Conservation (phyloP, 345 rosid genomes). For the Chamaenerion angustifolium region DNA sequence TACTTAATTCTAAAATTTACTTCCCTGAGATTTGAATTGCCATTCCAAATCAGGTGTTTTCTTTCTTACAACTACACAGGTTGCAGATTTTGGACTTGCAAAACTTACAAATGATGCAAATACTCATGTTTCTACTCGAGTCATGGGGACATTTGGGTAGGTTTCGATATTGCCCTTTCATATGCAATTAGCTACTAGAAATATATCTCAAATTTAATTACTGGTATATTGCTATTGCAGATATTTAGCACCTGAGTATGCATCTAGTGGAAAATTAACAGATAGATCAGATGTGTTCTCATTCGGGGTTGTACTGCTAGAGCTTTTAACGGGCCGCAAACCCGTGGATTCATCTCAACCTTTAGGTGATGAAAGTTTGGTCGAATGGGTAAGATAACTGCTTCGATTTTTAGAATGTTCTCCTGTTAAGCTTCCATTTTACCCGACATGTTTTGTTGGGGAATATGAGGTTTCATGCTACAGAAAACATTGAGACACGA, state of each 20-base stretch:
- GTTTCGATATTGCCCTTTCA: constrained; percentile 9
- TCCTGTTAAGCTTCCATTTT: not conserved
- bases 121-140: constrained; percentile 97
- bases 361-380: constrained; percentile 89
- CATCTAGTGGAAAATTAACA: constrained; percentile 86
- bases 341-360: constrained; percentile 76
- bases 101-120: constrained; percentile 63
- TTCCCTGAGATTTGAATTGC: not conserved
- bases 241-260: constrained; percentile 95
- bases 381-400: constrained; percentile 69
- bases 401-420: not conserved
- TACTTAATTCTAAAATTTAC: not conserved
- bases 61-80: constrained; percentile 30
- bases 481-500: no score
- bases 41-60: constrained; percentile 1
- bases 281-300: constrained; percentile 95
- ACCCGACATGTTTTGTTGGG: not conserved
- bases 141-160: constrained; percentile 98
- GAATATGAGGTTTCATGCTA: not conserved
- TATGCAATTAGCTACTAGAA: not conserved
- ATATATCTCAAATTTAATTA: not conserved
- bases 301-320: constrained; percentile 91
- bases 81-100: constrained; percentile 98
- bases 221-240: constrained; percentile 22
- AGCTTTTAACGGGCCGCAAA: constrained; percentile 88